Evolutionary conservation across 2,329 filamentous ascomycete genomes (phyloP).

Genomic region (Aspergillus jensenii): DNA sequence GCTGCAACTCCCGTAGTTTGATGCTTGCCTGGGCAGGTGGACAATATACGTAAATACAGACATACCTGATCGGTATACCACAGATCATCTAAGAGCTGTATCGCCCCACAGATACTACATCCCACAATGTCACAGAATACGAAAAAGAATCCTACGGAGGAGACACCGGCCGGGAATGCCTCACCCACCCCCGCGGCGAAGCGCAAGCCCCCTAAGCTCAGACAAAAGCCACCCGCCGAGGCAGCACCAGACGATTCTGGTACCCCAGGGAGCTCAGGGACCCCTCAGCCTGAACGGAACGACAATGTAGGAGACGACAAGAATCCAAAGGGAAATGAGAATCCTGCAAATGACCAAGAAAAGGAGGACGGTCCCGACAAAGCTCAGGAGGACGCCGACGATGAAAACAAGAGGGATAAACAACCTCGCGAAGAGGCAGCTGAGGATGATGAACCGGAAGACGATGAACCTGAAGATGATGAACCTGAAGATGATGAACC

Average conservation of each 20-base stretch:
- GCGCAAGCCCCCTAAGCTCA: background rate
- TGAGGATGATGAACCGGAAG: background rate
- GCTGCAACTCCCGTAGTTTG: background rate
- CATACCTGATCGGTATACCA: background rate
- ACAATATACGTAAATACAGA: background rate
- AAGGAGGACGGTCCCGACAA: background rate
- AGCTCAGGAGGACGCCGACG: background rate
- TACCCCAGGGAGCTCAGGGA: background rate
- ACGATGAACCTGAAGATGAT: too few species aligned
- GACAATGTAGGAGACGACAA: background rate
- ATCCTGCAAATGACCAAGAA: background rate
- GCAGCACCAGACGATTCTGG: background rate
- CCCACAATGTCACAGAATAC: background rate
- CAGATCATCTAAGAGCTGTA: background rate
- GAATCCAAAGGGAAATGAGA: background rate
- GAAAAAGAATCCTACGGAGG: background rate
- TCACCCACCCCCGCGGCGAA: background rate
- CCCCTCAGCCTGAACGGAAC: background rate
- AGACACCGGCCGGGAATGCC: background rate
- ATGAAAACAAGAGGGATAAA: background rate
- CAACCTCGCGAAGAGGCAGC: background rate
- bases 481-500: too few species aligned
- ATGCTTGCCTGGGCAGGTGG: background rate
- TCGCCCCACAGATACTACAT: background rate
- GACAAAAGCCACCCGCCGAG: background rate